These are phyloP conservation scores for Phytophthora pini DNA, from an alignment of 352 stramenopile genomes.

Conservation along the genomic window DNA sequence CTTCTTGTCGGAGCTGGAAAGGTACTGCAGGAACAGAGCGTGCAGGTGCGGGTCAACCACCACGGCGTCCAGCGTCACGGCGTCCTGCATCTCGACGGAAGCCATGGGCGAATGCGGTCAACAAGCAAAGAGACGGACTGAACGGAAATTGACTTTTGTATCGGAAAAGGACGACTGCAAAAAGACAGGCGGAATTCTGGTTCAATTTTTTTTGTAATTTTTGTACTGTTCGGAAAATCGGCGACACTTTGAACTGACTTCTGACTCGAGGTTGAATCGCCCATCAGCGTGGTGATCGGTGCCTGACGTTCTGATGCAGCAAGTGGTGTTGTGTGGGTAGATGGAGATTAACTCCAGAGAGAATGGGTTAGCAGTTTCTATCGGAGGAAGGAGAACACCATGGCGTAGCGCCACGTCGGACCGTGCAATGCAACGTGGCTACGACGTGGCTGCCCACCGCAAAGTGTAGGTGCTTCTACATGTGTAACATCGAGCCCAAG, in stretches of 20 bases:
- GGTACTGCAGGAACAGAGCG: slow-evolving; percentile 82
- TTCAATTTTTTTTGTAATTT: not conserved
- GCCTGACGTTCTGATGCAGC: slow-evolving; percentile 1
- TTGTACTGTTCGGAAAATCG: no score
- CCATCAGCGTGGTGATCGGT: not conserved
- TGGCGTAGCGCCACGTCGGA: slow-evolving; percentile 15
- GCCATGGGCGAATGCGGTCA: not conserved
- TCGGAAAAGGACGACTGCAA: slow-evolving; percentile 12
- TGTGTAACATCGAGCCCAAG: slow-evolving; percentile 9
- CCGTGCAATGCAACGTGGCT: slow-evolving; percentile 16
- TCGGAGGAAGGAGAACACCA: not conserved
- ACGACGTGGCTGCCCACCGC: slow-evolving; percentile 5
- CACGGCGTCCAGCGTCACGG: slow-evolving; percentile 73
- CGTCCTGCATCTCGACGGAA: slow-evolving; percentile 10
- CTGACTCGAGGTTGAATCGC: not conserved
- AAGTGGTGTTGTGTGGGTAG: not conserved
- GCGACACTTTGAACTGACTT: slow-evolving; percentile 4
- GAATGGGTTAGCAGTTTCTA: no score
- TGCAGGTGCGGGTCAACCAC: slow-evolving; percentile 81
- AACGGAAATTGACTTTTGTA: slow-evolving; percentile 12
- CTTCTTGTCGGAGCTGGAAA: slow-evolving; percentile 69
- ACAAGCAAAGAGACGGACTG: slow-evolving; percentile 30
- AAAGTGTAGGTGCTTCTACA: slow-evolving; percentile 16
- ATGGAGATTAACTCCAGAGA: no score
- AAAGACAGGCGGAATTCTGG: slow-evolving; percentile 23